Evolutionary conservation across 768 basidiomycete species (phyloP), one percentile per base, ranked within the genome.

Genomic region (Lepiota brunneoincarnata): DNA sequence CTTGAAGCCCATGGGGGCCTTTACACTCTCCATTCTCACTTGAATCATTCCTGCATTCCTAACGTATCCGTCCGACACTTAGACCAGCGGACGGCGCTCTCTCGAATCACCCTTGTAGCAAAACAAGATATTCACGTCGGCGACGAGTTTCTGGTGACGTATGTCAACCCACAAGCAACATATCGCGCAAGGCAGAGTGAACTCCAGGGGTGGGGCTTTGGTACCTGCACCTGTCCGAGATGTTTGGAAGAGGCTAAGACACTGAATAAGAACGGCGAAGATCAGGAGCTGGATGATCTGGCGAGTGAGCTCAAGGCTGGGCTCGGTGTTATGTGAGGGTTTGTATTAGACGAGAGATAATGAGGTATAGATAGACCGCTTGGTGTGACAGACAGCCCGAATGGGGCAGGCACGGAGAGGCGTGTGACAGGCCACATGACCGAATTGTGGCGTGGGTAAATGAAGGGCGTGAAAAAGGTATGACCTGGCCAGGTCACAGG

Each of bases 1-100:
- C 73, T 93, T 47, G 93, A 94, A 70, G 82, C 87, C 1, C 90
- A 93, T 51, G 92, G 91, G 2, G 93, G 92, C 2, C 73, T 96
- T 9, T 96, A 94, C 69, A 80, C 78, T 18, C 77, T 94, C 4
- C 92, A 95, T 65, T 87, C 92, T 2, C 90, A 94, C 60, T 67
- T 95, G 26, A 97, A 96, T 68, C 93, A 97, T 67, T 79, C 79
- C 6, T 97, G 93, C 68, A 67, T 72, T 15, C 91, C 93, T 0
- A 95, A 92, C 67, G 61, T 86, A 44, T 88, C 90, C 15, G 84
- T 89, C 14, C 83, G 87, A 2, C 92, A 92, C 64, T 69, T 91
- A 53, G 86, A 90, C 66, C 79, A 77, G 58, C 82, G 81, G 46
- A 82, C 75, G 1, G 78, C 86, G 1, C 84, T 91, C 50, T 76